Percentiles rank a stretch among this genome's conserved stretches.
phyloP scores from a whole-genome alignment of 2,329 filamentous ascomycete genomes.

The Aspergillus hortae region DNA sequence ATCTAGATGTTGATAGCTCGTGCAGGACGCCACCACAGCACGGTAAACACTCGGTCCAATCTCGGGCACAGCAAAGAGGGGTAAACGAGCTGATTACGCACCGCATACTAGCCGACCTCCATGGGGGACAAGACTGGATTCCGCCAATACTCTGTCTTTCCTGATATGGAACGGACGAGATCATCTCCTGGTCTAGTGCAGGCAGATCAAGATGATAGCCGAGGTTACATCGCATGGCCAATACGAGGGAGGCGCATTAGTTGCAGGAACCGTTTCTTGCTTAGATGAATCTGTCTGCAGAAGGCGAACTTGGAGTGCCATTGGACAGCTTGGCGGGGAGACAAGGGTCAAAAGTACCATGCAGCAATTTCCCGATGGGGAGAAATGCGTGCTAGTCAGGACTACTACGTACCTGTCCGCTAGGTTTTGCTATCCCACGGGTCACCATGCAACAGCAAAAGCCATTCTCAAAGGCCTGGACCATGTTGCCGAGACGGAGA shows the following conservation, averaged over 20 bases:
- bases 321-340: background rate
- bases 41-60: background rate
- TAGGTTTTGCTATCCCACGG: too few species aligned
- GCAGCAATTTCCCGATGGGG: background rate
- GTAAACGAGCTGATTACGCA: background rate
- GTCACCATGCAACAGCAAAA: too few species aligned
- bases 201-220: background rate
- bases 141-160: background rate
- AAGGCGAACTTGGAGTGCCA: background rate
- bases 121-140: background rate
- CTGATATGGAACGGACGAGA: background rate
- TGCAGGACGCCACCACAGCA: too few species aligned
- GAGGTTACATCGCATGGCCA: background rate
- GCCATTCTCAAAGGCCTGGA: too few species aligned
- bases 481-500: too few species aligned
- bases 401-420: too few species aligned
- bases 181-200: background rate
- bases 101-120: too few species aligned
- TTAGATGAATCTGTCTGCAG: background rate
- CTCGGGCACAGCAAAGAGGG: background rate
- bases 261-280: background rate
- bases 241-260: background rate
- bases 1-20: too few species aligned
- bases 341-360: background rate
- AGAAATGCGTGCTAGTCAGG: background rate